A percentile compares a stretch with the other conserved stretches of the same genome.
These are phyloP conservation scores for Peronosclerospora sorghi DNA, from an alignment of 352 stramenopile genomes.

Conservation along the genomic window DNA sequence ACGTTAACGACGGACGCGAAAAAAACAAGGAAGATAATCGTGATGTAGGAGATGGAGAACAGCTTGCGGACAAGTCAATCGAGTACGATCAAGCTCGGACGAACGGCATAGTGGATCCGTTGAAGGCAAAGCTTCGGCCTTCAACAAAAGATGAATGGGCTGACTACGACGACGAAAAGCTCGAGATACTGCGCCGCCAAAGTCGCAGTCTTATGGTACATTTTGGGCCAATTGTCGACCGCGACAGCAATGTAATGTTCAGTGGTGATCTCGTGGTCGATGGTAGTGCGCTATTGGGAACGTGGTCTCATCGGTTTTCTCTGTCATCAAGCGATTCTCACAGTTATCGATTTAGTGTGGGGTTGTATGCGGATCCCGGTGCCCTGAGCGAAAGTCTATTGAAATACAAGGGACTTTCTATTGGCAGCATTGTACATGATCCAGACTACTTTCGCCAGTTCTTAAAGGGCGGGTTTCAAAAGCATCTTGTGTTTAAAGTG, in stretches of 20 bases:
- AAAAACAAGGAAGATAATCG: conserved; percentile 6
- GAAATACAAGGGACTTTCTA: conserved; percentile 73
- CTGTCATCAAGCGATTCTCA: conserved; percentile 25
- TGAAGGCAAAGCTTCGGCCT: conserved; percentile 10
- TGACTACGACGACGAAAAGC: conserved; percentile 51
- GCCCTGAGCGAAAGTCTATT: conserved; percentile 49
- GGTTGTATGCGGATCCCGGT: conserved; percentile 57
- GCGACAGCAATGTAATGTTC: conserved; percentile 51
- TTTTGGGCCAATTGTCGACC: conserved; percentile 60
- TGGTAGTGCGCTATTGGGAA: conserved; percentile 48
- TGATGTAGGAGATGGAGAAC: neutral
- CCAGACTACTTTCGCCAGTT: conserved; percentile 68
- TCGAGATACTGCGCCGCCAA: conserved; percentile 49
- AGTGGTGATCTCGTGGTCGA: conserved; percentile 43
- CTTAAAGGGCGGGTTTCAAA: conserved; percentile 43
- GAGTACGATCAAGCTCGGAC: conserved; percentile 9
- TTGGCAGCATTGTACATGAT: conserved; percentile 68
- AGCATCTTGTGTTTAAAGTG: conserved; percentile 65
- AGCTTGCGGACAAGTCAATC: conserved; percentile 8
- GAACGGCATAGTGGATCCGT: conserved; percentile 2
- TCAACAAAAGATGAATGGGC: conserved; percentile 52
- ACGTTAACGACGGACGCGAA: neutral
- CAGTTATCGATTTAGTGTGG: conserved; percentile 39
- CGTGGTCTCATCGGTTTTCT: conserved; percentile 53
- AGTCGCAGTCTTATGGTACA: conserved; percentile 47